phyloP scores from a whole-genome alignment of 2,329 filamentous ascomycete genomes.

The Neonectria hederae region DNA sequence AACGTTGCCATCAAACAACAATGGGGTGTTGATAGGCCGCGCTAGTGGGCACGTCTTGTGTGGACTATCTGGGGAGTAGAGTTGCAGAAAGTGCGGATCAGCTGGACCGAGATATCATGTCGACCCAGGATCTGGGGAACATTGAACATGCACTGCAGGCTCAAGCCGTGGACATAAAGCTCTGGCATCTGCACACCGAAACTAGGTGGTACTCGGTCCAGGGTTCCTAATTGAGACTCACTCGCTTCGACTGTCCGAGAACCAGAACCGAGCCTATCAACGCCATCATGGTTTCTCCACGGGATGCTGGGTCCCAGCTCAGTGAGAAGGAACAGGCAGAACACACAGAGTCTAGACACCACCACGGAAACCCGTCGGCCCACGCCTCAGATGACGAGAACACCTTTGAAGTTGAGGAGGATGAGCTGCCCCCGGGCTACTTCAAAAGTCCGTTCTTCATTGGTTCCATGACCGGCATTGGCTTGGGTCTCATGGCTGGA shows the following conservation, averaged over 20 bases:
- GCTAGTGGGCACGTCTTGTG: neutral
- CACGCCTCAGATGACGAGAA: constrained; percentile 24
- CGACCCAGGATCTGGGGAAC: neutral
- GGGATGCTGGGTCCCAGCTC: constrained; percentile 15
- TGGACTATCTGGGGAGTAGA: neutral
- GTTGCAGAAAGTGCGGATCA: constrained; percentile 14
- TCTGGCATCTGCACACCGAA: neutral
- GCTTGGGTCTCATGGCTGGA: constrained; percentile 41
- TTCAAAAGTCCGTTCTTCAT: constrained; percentile 42
- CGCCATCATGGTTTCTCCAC: neutral
- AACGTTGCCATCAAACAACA: neutral
- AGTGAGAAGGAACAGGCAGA: constrained; percentile 21
- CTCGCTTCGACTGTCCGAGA: neutral
- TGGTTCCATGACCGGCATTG: constrained; percentile 39
- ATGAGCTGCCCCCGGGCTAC: constrained; percentile 36
- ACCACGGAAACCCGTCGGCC: neutral
- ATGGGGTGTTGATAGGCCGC: neutral
- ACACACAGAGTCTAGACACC: constrained; percentile 1
- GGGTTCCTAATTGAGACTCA: neutral
- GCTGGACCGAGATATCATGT: constrained; percentile 8
- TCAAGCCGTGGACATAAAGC: constrained; percentile 1
- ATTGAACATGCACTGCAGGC: neutral
- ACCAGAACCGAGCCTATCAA: neutral
- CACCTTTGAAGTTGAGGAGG: constrained; percentile 32
- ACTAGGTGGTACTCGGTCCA: neutral